Conservation (phyloP, 1,284 basidiomycete species). For the Sanghuangporus sanghuang region DNA sequence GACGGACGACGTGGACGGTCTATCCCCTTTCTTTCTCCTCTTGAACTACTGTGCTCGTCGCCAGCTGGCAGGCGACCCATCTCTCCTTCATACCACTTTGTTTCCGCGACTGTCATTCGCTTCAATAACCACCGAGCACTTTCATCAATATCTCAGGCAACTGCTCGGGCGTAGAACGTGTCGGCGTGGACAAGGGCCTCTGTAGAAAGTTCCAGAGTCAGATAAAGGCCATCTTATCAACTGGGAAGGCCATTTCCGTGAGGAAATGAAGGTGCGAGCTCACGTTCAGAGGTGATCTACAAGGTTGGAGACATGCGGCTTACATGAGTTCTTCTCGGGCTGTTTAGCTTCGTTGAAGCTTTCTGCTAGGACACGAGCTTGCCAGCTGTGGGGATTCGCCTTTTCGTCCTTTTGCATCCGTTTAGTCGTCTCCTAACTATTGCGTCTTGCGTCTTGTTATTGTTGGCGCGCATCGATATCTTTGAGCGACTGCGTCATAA, state of each 20-base stretch:
- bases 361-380: slow-evolving; percentile 11
- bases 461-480: background rate
- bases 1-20: slow-evolving; percentile 2
- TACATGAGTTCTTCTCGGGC: slow-evolving; percentile 8
- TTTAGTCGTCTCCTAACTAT: background rate
- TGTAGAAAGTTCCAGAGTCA: background rate
- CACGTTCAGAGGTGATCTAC: slow-evolving; percentile 2
- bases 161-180: background rate
- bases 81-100: background rate
- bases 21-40: slow-evolving; percentile 1
- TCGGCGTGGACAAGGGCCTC: no score
- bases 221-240: slow-evolving; percentile 10
- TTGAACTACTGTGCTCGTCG: background rate
- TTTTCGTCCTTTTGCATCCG: background rate
- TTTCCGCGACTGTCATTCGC: background rate
- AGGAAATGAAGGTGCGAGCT: slow-evolving; percentile 11
- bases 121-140: background rate
- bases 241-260: background rate
- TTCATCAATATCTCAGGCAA: background rate
- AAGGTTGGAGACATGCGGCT: slow-evolving; percentile 12
- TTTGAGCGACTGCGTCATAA: background rate
- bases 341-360: slow-evolving; percentile 10
- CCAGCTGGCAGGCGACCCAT: slow-evolving; percentile 10
- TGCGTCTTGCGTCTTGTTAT: background rate
- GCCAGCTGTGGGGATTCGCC: slow-evolving; percentile 7